Evolutionary conservation across 495 filamentous ascomycete species (phyloP), one percentile per base, ranked within the genome.

Genomic region (Penicillium antarcticum): DNA sequence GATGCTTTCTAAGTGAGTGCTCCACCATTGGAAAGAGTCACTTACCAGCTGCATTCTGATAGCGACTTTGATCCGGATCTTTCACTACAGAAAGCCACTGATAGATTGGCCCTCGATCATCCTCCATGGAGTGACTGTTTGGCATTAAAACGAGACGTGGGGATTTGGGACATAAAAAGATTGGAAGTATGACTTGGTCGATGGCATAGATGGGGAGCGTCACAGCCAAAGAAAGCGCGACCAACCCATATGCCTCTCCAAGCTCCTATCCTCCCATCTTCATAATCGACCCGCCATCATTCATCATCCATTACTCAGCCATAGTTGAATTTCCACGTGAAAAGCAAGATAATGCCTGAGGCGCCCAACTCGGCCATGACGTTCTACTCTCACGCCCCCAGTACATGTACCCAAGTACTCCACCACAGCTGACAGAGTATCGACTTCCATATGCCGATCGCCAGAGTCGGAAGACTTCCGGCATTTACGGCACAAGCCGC

Each of bases 401-500:
- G n/a, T n/a, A n/a, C n/a, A n/a, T n/a, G n/a, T n/a, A n/a, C n/a
- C n/a, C n/a, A n/a, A n/a, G n/a, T n/a, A 10, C 1, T 6, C 26
- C 26, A 29, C 5, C 26, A 29, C 26, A 8, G 26, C 26, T 17
- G 17, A 32, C 24, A 40, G 19, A 32, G 14, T 42, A 49, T 49
- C 42, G 45, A 56, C 29, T 17, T 51, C 45, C 52, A 53, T 51
- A 52, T 24, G 48, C 39, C 42, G 54, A 63, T 63, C 61, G 29
- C 45, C 43, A 23, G 14, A 31, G 33, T 51, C 51, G 61, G 52
- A 52, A 43, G 42, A 38, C 42, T 43, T 45, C 61, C 58, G 55
- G 24, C 29, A 53, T 31, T 34, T 44, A 63, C 52, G 49, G 58
- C 52, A 52, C 42, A 56, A 56, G 58, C 61, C 58, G 55, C 42